Conservation (phyloP, 306 rosid species). For the Hylodesmum podocarpum region DNA sequence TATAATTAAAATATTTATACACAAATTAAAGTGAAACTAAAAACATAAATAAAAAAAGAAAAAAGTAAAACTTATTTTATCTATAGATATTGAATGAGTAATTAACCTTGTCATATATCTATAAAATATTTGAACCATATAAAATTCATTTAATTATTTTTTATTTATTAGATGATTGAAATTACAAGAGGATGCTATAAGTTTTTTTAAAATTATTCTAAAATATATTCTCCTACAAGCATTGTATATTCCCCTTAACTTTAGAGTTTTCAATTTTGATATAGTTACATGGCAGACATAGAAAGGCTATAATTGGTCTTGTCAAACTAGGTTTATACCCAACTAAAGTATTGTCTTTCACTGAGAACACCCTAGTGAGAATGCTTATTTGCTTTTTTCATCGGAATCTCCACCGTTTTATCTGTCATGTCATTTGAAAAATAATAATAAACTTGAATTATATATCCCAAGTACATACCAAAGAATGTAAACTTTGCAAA, state of each 20-base stretch:
- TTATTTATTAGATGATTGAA: not conserved
- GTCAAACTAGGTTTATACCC: slow-evolving; percentile 39
- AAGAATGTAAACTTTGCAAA: not conserved
- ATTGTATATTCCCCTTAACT: not conserved
- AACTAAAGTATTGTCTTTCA: not conserved
- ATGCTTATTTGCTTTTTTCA: not conserved
- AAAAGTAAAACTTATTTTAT: no score
- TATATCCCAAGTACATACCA: not conserved
- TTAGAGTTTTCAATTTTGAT: not conserved
- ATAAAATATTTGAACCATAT: not conserved
- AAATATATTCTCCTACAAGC: not conserved
- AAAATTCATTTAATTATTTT: not conserved
- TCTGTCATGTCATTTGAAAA: slow-evolving; percentile 21
- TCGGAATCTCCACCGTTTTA: slow-evolving; percentile 33
- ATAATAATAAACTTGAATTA: not conserved
- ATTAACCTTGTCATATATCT: no score
- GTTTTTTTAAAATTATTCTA: not conserved
- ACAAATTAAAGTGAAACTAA: no score
- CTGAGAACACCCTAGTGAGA: not conserved
- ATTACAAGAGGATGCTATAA: not conserved
- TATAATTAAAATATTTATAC: no score
- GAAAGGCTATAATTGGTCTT: slow-evolving; percentile 40
- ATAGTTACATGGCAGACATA: slow-evolving; percentile 16
- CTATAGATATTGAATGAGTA: no score
- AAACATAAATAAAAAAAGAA: no score